Conservation (phyloP, 2,329 filamentous ascomycete genomes). For the Fusarium sp. region DNA sequence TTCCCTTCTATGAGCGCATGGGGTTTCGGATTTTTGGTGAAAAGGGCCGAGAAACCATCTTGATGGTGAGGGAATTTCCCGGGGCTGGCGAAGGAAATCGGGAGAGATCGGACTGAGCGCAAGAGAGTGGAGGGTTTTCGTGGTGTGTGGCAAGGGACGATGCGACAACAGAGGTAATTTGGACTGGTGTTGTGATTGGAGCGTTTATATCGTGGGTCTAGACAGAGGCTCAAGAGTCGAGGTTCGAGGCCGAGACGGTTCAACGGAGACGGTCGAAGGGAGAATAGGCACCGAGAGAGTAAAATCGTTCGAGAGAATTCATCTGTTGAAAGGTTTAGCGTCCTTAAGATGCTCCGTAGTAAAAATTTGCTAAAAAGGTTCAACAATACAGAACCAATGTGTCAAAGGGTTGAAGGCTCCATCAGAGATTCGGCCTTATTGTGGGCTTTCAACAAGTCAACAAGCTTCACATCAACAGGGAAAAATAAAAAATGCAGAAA, state of each 20-base stretch:
- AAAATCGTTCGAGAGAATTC: background rate
- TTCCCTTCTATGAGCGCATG: conserved; percentile 61
- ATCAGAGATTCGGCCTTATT: background rate
- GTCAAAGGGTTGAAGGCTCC: background rate
- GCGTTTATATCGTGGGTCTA: background rate
- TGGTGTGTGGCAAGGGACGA: background rate
- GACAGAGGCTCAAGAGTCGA: background rate
- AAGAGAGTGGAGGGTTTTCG: no score
- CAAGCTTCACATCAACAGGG: background rate
- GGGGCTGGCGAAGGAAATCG: conserved; percentile 13
- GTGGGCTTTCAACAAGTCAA: background rate
- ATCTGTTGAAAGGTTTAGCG: background rate
- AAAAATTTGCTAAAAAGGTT: background rate
- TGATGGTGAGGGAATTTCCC: conserved; percentile 41
- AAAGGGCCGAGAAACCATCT: conserved; percentile 52
- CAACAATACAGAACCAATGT: background rate
- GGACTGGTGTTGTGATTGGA: background rate
- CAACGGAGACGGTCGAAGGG: background rate
- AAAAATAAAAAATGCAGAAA: background rate
- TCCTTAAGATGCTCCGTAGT: background rate
- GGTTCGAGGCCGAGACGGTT: background rate
- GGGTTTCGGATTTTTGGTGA: conserved; percentile 55
- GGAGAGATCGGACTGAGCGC: conserved; percentile 8
- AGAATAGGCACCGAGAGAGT: background rate
- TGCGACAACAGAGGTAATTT: background rate